These are phyloP conservation scores for Gynandropsis gynandra DNA, from an alignment of 345 rosid species.

Conservation along the genomic window DNA sequence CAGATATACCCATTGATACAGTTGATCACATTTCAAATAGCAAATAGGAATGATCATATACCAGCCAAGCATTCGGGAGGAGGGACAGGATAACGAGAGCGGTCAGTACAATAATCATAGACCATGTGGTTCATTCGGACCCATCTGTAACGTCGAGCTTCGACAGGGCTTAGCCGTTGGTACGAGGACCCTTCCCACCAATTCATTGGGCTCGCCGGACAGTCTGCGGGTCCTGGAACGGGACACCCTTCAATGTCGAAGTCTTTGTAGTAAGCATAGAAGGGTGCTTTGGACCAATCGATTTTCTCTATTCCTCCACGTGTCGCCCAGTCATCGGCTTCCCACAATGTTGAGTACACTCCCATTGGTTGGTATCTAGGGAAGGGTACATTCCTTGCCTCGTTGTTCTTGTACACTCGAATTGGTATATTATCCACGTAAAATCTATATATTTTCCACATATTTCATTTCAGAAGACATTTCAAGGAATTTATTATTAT, in stretches of 20 bases:
- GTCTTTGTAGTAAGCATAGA: conserved; percentile 73
- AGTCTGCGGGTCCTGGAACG: conserved; percentile 58
- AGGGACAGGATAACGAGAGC: conserved; percentile 56
- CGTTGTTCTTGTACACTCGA: conserved; percentile 85
- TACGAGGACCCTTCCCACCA: conserved; percentile 75
- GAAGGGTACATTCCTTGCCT: conserved; percentile 58
- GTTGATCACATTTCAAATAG: conserved; percentile 6
- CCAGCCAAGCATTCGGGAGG: conserved; percentile 81
- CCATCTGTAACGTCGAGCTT: conserved; percentile 79
- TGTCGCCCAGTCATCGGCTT: conserved; percentile 97
- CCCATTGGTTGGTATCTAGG: conserved; percentile 85
- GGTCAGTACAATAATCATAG: conserved; percentile 77
- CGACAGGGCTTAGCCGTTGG: conserved; percentile 47
- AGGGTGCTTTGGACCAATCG: conserved; percentile 82
- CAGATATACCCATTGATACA: neutral
- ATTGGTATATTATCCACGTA: conserved; percentile 71
- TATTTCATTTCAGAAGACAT: neutral
- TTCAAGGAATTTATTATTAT: too few relatives aligned
- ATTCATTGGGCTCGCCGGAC: conserved; percentile 48
- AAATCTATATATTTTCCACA: conserved; percentile 38
- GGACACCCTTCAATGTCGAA: conserved; percentile 87
- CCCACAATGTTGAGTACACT: conserved; percentile 85
- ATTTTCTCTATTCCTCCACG: conserved; percentile 90
- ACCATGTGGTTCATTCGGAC: conserved; percentile 89
- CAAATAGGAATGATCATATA: too few relatives aligned